Percentiles rank a stretch among this genome's conserved stretches.
Conservation (phyloP, 2,329 filamentous ascomycete species). For the Whalleya microplaca region DNA sequence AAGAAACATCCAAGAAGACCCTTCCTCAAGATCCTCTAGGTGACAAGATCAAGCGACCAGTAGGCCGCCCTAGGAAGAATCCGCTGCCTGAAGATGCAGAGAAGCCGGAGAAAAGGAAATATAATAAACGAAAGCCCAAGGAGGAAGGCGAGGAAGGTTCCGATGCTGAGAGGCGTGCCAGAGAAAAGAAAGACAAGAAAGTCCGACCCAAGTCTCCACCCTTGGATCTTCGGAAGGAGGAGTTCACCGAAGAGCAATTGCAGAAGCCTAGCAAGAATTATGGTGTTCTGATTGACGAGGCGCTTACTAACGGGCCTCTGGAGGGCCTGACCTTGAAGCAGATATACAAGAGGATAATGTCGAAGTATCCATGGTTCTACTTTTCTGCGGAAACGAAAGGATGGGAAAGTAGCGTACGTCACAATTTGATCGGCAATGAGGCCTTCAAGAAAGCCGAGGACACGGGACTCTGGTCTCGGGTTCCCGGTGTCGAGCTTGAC, state of each 20-base stretch:
- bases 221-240: conserved; percentile 56
- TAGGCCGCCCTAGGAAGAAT: conserved; percentile 67
- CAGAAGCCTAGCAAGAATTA: conserved; percentile 67
- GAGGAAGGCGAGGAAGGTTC: conserved; percentile 61
- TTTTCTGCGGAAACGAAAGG: conserved; percentile 65
- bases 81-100: conserved; percentile 61
- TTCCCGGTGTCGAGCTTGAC: conserved; percentile 61
- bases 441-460: conserved; percentile 63
- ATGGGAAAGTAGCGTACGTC: conserved; percentile 69
- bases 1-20: conserved; percentile 57
- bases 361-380: conserved; percentile 62
- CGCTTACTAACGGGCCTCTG: conserved; percentile 56
- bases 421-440: conserved; percentile 65
- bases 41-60: conserved; percentile 64
- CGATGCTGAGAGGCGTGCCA: conserved; percentile 58
- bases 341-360: conserved; percentile 65
- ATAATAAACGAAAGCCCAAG: conserved; percentile 64
- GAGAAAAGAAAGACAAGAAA: conserved; percentile 65
- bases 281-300: conserved; percentile 63
- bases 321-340: conserved; percentile 63
- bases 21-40: conserved; percentile 50
- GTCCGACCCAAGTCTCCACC: conserved; percentile 62
- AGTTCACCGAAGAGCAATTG: conserved; percentile 62
- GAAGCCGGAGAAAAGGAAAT: conserved; percentile 66
- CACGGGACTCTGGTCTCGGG: conserved; percentile 60